Base-by-base conservation (phyloP, 345 rosid genomes). In the Eucalyptus marginata region DNA sequence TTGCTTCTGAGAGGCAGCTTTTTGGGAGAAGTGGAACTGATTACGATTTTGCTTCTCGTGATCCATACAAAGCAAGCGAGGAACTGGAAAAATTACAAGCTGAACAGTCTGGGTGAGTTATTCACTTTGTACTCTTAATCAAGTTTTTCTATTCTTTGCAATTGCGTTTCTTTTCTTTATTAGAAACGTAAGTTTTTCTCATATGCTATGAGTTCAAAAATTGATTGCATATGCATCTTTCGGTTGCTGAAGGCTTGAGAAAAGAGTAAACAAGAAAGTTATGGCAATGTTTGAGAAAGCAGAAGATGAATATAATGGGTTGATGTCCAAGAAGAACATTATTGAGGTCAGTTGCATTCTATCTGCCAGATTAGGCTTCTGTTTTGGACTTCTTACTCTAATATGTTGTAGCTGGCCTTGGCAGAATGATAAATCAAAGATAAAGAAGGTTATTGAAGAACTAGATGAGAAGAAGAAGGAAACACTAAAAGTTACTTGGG, bases 261-360 rank as follows among this genome's bases (percentile, higher is more conserved):
- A 96, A 92, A 95, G 99, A 93, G 99, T 98, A 86, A 97, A 98
- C 93, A 98, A 98, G 96, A 98, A 97, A 92, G 99, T 97, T 56
- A 98, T 97, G 98, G 95, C 97, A 4, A 97, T 98, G 99, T 98
- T 98, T 86, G 99, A 98, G 94, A 98, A 98, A 92, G 99, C 99
- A 86, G 99, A 98, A 89, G 99, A 97, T 91, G 99, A 97, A 89
- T 96, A 96, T 91, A 95, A 94, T 91, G 97, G 95, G 89, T 92
- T 97, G 92, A 93, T 94, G 89, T 93, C 96, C 46, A 96, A 96
- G 95, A 97, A 97, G 89, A 96, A 93, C 92, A 97, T 95, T 86
- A 95, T 97, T 66, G 99, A 97, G 99, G 99, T 97, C 88, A 87
- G 92, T 90, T 92, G 88, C 76, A 66, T 58, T 90, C 59, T 86